These are phyloP conservation scores for Forsythia viridissima DNA, from an alignment of 257 asterid species.

Conservation along the genomic window DNA sequence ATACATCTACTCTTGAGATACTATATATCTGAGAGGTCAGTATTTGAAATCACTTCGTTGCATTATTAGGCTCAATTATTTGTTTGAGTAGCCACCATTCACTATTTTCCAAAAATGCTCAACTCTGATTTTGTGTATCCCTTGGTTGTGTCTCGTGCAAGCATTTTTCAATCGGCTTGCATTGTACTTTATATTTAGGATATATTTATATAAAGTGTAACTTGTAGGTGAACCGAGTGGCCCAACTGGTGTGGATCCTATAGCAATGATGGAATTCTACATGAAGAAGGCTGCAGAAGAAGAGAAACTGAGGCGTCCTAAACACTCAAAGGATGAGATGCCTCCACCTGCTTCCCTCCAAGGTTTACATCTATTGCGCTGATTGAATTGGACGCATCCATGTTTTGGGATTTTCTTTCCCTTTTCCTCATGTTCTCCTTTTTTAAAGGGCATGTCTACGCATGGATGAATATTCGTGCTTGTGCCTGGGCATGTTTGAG, in stretches of 20 bases:
- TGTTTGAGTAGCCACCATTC: background rate
- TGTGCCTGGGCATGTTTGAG: slow-evolving; percentile 8
- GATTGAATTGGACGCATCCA: background rate
- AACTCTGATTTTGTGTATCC: background rate
- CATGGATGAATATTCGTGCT: background rate
- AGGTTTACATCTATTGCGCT: slow-evolving; percentile 37
- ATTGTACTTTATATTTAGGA: slow-evolving; percentile 6
- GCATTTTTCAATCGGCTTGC: background rate
- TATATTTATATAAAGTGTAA: background rate
- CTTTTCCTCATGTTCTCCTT: background rate
- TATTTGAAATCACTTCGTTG: background rate
- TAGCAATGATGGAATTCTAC: slow-evolving; percentile 94
- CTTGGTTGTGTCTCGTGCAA: background rate
- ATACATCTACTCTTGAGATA: background rate
- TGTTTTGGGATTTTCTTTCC: slow-evolving; percentile 2
- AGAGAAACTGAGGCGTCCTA: slow-evolving; percentile 68
- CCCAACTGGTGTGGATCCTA: slow-evolving; percentile 64
- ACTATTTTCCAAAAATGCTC: background rate
- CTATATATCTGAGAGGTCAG: background rate
- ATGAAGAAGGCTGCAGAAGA: slow-evolving; percentile 90
- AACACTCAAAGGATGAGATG: slow-evolving; percentile 88
- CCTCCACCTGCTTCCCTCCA: slow-evolving; percentile 90
- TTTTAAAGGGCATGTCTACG: background rate
- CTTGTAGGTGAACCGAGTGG: slow-evolving; percentile 55
- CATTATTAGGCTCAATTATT: background rate